Base-by-base conservation (phyloP, 805 yeast genomes). In the Lipomyces mesembrius region DNA sequence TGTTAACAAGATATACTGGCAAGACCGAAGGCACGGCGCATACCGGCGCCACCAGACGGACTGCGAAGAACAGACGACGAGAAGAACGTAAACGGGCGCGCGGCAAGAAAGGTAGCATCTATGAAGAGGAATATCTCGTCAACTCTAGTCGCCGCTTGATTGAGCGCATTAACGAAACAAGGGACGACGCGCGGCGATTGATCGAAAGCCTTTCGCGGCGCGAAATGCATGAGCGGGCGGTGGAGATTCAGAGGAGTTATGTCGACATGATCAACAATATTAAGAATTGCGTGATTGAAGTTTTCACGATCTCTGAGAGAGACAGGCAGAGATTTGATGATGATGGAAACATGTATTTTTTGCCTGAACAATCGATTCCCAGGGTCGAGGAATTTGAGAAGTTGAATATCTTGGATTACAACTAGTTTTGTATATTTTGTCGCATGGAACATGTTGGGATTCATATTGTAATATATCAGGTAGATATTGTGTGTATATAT, bases 41-140 rank as follows among this genome's bases (percentile, higher is more conserved):
- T 75, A 95, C 99, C 0, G 98, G 98, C 35, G 98, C 95, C 2
- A 88, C 97, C 0, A 85, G 99, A 78, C 85, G 89, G 75, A 93
- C 99, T 0, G 85, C 96, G 6, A 95, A 95, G 80, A 95, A 95
- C 78, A 86, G 88, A 71, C 90, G 97, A 77, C 86, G 99, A 72
- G 98, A 94, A 78, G 99, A 94, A 76, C 86, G 99, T 74, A 95
- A 95, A 80, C 85, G 87, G 67, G 99, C 99, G 1, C 87, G 97
- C 74, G 99, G 99, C 67, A 92, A 96, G 82, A 95, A 95, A 80
- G 98, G 98, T 58, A 94, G 98, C 6, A 90, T 95, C 25, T 95
- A 95, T 75, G 99, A 95, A 78, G 99, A 95, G 77, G 98, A 95
- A 77, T 95, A 95, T 77, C 84, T 95, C 64, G 88, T 95, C 59